phyloP scores from a whole-genome alignment of 441 rosid genomes.

The Mallotus repandus region DNA sequence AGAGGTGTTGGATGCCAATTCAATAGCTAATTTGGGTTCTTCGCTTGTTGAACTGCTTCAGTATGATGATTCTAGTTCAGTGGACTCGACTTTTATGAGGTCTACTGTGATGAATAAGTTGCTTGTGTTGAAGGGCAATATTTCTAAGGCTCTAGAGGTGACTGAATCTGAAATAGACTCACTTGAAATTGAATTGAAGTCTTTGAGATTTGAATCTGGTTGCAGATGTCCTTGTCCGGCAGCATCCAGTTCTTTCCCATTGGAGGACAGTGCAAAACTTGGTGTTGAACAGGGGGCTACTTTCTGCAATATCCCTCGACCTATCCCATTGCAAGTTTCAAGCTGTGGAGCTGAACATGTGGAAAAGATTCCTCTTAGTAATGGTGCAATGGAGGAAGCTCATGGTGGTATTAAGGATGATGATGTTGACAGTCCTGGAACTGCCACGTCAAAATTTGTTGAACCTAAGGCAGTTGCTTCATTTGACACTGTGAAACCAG shows the following conservation, averaged over 20 bases:
- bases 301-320: constrained; percentile 28
- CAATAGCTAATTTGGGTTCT: constrained; percentile 53
- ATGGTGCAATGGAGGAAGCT: constrained; percentile 40
- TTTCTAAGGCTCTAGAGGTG: constrained; percentile 68
- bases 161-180: constrained; percentile 89
- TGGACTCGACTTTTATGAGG: constrained; percentile 59
- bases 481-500: constrained; percentile 30
- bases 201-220: constrained; percentile 45
- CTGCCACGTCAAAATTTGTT: constrained; percentile 61
- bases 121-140: constrained; percentile 60
- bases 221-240: constrained; percentile 30
- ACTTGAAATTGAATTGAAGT: constrained; percentile 73
- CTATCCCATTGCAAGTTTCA: constrained; percentile 49
- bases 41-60: constrained; percentile 70
- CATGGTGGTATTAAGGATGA: constrained; percentile 43
- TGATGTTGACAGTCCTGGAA: constrained; percentile 68
- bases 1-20: constrained; percentile 64
- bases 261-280: constrained; percentile 32
- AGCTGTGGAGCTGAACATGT: constrained; percentile 39
- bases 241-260: constrained; percentile 35
- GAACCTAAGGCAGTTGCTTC: constrained; percentile 38
- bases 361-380: constrained; percentile 36
- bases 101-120: constrained; percentile 61
- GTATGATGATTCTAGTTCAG: constrained; percentile 50
- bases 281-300: constrained; percentile 35